These are phyloP conservation scores for Penicillium mononematosum DNA, from an alignment of 495 filamentous ascomycete species.

Conservation along the genomic window DNA sequence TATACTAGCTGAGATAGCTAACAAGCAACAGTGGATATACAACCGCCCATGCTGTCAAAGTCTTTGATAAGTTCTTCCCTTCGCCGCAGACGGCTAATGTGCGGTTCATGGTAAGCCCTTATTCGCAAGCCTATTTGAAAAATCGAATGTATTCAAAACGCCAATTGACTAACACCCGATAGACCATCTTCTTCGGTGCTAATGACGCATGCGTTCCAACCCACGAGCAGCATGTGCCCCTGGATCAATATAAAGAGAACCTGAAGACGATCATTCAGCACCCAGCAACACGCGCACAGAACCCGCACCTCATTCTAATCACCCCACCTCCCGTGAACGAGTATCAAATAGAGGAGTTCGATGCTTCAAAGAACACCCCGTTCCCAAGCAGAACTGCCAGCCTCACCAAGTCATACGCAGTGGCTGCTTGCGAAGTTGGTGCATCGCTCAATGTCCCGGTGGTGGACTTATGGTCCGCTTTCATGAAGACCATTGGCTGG, in stretches of 20 bases:
- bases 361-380: constrained; percentile 20
- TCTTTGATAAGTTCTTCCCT: constrained; percentile 59
- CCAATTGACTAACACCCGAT: background rate
- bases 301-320: constrained; percentile 69
- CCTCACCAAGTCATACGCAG: constrained; percentile 67
- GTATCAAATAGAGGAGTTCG: constrained; percentile 54
- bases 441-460: constrained; percentile 61
- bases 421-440: constrained; percentile 65
- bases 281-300: constrained; percentile 63
- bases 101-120: constrained; percentile 60
- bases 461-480: constrained; percentile 70
- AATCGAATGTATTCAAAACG: constrained; percentile 9
- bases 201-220: constrained; percentile 74
- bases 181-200: constrained; percentile 83
- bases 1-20: background rate
- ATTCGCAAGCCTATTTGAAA: background rate
- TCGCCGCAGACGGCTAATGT: constrained; percentile 54
- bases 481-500: constrained; percentile 68
- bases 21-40: constrained; percentile 60
- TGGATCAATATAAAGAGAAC: constrained; percentile 70
- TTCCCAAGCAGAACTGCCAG: constrained; percentile 59
- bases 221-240: constrained; percentile 68
- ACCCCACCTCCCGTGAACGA: constrained; percentile 82
- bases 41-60: constrained; percentile 59
- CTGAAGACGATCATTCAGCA: constrained; percentile 68